Percentiles rank a stretch among this genome's conserved stretches.
Conservation (phyloP, 345 rosid genomes). For the Dipteronia sinensis region DNA sequence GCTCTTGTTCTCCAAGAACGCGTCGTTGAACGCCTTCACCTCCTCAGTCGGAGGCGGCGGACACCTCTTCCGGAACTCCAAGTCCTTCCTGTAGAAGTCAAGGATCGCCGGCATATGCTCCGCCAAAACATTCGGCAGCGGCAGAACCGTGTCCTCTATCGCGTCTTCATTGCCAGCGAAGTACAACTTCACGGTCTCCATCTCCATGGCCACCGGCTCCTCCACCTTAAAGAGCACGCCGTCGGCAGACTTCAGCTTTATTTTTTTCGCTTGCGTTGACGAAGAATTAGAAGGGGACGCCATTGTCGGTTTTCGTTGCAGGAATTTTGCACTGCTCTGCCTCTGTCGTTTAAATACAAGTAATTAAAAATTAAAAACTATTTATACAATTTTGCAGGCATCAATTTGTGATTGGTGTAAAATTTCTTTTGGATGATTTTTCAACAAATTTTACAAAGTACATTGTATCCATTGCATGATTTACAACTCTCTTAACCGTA, state of each 20-base stretch:
- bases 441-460: too few species aligned
- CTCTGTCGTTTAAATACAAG: too few species aligned
- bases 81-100: constrained; percentile 28
- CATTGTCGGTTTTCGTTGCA: neutral
- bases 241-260: constrained; percentile 29
- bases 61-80: constrained; percentile 8
- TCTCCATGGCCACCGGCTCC: constrained; percentile 33
- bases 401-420: too few species aligned
- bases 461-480: too few species aligned
- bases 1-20: constrained; percentile 12
- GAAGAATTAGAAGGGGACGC: neutral
- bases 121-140: constrained; percentile 35
- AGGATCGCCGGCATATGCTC: constrained; percentile 23
- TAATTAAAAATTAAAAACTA: too few species aligned
- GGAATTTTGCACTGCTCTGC: too few species aligned
- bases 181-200: constrained; percentile 28
- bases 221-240: constrained; percentile 26
- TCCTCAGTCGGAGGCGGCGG: neutral
- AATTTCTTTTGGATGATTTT: too few species aligned
- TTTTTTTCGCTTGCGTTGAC: constrained; percentile 3
- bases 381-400: too few species aligned
- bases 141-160: constrained; percentile 9
- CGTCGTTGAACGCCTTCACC: constrained; percentile 13
- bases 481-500: too few species aligned
- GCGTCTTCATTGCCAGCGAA: constrained; percentile 18